Percentiles rank a stretch among this genome's conserved stretches.
These are phyloP conservation scores for Solanum tarapatanum DNA, from an alignment of 257 asterid genomes.

Conservation along the genomic window DNA sequence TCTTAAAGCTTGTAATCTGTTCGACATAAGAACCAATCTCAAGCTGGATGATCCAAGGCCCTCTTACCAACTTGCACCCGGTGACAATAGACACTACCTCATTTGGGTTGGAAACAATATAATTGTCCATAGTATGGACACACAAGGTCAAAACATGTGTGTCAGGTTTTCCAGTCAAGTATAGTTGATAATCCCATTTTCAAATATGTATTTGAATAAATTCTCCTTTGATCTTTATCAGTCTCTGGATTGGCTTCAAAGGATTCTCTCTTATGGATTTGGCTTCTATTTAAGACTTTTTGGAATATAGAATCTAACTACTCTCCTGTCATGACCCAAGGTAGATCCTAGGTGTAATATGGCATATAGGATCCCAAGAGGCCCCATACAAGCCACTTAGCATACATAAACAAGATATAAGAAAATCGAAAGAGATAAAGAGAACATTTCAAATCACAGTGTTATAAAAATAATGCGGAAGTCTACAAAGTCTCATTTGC, in stretches of 20 bases:
- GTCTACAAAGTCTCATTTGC: too few species aligned
- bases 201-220: not conserved
- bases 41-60: not conserved
- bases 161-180: not conserved
- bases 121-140: not conserved
- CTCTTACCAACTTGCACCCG: not conserved
- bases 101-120: not conserved
- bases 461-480: too few species aligned
- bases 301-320: not conserved
- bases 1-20: not conserved
- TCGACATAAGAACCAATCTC: not conserved
- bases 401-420: too few species aligned
- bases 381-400: too few species aligned
- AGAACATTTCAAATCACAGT: too few species aligned
- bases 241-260: not conserved
- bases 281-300: not conserved
- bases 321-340: not conserved
- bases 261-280: not conserved
- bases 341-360: too few species aligned
- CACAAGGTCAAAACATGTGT: not conserved
- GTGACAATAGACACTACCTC: not conserved
- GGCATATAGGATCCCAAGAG: too few species aligned
- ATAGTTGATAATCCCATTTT: not conserved
- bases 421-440: too few species aligned
- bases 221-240: not conserved